Evolutionary conservation across 805 yeast genomes (phyloP), one percentile per base, ranked within the genome.

Genomic region (Candida golubevii): DNA sequence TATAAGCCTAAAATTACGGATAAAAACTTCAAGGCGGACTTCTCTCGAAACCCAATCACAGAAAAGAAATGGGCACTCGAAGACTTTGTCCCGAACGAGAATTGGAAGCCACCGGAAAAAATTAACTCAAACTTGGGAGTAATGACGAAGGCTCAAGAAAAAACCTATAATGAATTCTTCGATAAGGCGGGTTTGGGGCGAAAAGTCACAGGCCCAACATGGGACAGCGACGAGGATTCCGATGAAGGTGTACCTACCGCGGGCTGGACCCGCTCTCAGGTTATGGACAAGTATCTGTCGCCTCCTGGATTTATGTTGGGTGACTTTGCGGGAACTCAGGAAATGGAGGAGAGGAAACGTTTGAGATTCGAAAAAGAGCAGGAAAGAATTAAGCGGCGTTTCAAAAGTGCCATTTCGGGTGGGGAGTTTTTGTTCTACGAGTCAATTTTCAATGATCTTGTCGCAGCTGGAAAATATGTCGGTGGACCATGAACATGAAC

Each of bases 251-350:
- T 30, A 8, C 46, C 44, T 13, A 38, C 30, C 2, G 35, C 23
- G 18, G 36, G 29, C 29, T 43, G 53, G 50, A 59, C 52, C 8
- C 51, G 37, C 36, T 61, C 51, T 14, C 73, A 68, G 51, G 49
- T 66, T 8, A 65, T 58, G 53, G 71, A 67, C 48, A 63, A 63
- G 47, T 61, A 65, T 38, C 66, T 66, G 42, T 61, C 67, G 6
- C 73, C 73, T 2, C 71, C 72, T 2, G 72, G 72, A 13, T 68
- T 63, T 47, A 67, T 67, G 71, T 49, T 52, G 14, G 66, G 68
- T 15, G 69, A 64, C 36, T 68, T 68, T 42, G 69, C 69, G 7
- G 50, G 53, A 33, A 65, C 69, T 1, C 70, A 66, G 42, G 72
- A 67, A 43, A 55, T 44, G 15, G 38, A 29, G 32, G 47, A 55